Base-by-base conservation (phyloP, 176 grass and related monocot genomes). In the Bromus sterilis region DNA sequence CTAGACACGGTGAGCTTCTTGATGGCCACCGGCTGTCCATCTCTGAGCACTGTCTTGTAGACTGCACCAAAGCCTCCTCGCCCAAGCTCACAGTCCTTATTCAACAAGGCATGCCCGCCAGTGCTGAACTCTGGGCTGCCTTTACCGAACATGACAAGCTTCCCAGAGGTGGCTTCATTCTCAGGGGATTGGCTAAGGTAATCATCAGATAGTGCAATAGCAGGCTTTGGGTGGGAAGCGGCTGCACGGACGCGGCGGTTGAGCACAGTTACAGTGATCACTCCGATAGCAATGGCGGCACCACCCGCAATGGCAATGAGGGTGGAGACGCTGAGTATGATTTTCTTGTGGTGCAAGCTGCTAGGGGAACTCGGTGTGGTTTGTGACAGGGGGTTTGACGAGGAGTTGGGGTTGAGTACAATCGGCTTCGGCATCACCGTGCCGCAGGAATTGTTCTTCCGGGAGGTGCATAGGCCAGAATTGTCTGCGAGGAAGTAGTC, bases 1-100 rank as follows among this genome's bases (percentile, higher is more conserved):
- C 92, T 98, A 31, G 95, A 98, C 56, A 98, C 92, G 0, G 95
- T 95, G 56, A 98, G 91, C 88, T 98, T 98, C 92, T 98, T 98
- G 89, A 98, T 95, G 75, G 90, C 95, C 24, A 98, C 90, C 7
- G 92, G 88, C 33, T 88, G 86, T 43, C 92, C 92, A 15, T 95
- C 90, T 86, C 78, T 78, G 28, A 98, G 84, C 76, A 93, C 81
- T 2, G 95, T 89, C 81, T 98, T 98, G 78, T 98, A 98, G 20
- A 98, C 95, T 4, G 95, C 82, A 79, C 95, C 95, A 51, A 98
- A 98, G 15, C 95, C 95, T 56, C 95, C 95, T 26, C 95, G 90
- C 11, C 95, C 95, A 39, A 98, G 91, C 83, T 98, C 95, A 33
- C 95, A 98, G 59, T 98, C 92, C 81, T 98, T 98, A 33, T 95